Percentiles rank a stretch among this genome's conserved stretches.
phyloP scores from a whole-genome alignment of 345 rosid genomes.

The Nasturtium officinale region DNA sequence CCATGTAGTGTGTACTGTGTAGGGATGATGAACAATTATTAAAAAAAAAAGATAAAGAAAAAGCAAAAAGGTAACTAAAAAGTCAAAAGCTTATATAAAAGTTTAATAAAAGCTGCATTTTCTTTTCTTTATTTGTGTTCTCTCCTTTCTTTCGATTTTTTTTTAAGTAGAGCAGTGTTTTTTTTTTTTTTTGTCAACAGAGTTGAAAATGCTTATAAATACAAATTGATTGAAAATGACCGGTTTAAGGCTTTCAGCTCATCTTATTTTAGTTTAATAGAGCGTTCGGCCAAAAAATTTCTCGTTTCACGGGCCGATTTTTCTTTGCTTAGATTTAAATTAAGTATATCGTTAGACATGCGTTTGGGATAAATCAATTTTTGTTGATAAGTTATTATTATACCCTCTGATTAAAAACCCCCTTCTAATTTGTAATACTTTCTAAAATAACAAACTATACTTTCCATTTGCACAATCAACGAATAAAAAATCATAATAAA shows the following conservation, averaged over 20 bases:
- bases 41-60: slow-evolving; percentile 8
- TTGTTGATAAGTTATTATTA: not conserved
- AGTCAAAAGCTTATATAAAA: slow-evolving; percentile 29
- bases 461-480: not conserved
- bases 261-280: slow-evolving; percentile 5
- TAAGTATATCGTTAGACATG: slow-evolving; percentile 9
- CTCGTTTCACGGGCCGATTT: not conserved
- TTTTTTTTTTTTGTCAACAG: slow-evolving; percentile 20
- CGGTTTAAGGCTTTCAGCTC: not conserved
- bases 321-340: not conserved
- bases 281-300: not conserved
- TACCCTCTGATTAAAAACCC: not conserved
- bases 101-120: slow-evolving; percentile 33
- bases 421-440: not conserved
- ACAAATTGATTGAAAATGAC: slow-evolving; percentile 27
- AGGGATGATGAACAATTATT: slow-evolving; percentile 39
- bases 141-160: not conserved
- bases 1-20: slow-evolving; percentile 26
- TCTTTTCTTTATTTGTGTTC: slow-evolving; percentile 11
- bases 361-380: not conserved
- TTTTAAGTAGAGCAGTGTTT: slow-evolving; percentile 9
- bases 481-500: not conserved
- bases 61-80: slow-evolving; percentile 23
- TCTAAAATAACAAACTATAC: not conserved
- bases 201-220: slow-evolving; percentile 20